Percentiles rank a stretch among this genome's conserved stretches.
Conservation (phyloP, 495 filamentous ascomycete genomes). For the Talaromyces liani region DNA sequence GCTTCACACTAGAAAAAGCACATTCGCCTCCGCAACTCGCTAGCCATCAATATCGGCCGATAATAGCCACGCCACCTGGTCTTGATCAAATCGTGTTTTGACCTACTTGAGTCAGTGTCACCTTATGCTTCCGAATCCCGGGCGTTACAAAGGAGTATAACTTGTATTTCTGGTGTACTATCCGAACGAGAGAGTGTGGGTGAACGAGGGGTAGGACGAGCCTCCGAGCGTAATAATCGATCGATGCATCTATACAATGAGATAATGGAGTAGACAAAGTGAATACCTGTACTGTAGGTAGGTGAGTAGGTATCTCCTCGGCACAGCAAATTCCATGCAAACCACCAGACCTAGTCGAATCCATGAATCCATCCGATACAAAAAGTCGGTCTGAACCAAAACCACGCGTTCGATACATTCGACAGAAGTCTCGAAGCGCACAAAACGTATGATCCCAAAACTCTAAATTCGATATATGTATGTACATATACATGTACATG, state of each 20-base stretch:
- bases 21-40: background rate
- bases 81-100: background rate
- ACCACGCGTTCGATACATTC: background rate
- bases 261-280: background rate
- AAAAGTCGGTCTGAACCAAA: background rate
- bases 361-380: background rate
- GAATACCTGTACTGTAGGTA: no score
- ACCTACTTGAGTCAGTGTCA: background rate
- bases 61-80: background rate
- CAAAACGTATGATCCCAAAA: background rate
- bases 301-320: background rate
- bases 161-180: background rate
- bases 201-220: background rate
- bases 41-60: background rate
- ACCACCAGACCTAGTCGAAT: background rate
- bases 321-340: background rate
- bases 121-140: background rate
- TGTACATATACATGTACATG: background rate
- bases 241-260: background rate
- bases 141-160: background rate
- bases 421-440: background rate
- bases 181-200: background rate
- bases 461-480: background rate
- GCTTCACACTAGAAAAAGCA: no score
- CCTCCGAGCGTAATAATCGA: background rate